These are phyloP conservation scores for Xylona heveae DNA, from an alignment of 495 filamentous ascomycete genomes.

Conservation along the genomic window DNA sequence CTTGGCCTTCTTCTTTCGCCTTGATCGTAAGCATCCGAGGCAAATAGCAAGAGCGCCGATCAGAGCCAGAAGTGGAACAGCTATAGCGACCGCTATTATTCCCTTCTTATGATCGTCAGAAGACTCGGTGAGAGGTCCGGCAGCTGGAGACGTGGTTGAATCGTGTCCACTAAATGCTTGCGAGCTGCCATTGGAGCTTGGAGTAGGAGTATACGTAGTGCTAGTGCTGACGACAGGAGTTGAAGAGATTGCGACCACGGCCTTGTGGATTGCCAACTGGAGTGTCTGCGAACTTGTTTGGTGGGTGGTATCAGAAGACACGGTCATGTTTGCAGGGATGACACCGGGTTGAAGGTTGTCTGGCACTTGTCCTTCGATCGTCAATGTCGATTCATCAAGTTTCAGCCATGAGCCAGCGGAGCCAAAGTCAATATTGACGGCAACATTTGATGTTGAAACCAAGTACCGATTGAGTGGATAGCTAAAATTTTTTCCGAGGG, in stretches of 20 bases:
- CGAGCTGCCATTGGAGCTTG: too few relatives aligned
- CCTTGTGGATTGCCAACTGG: conserved; percentile 22
- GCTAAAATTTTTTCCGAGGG: conserved; percentile 38
- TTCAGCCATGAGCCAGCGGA: conserved; percentile 40
- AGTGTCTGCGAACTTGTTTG: conserved; percentile 24
- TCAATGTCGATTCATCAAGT: conserved; percentile 33
- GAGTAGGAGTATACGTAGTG: too few relatives aligned
- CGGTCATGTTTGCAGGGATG: conserved; percentile 27
- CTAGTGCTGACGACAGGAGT: too few relatives aligned
- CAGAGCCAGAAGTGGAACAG: too few relatives aligned
- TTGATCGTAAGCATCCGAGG: too few relatives aligned
- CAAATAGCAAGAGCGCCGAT: too few relatives aligned
- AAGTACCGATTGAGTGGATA: conserved; percentile 39
- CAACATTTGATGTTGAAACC: conserved; percentile 25
- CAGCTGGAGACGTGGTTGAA: too few relatives aligned
- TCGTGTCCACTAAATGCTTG: too few relatives aligned
- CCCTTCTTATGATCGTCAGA: too few relatives aligned
- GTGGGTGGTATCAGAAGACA: conserved; percentile 21
- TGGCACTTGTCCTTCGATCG: conserved; percentile 44
- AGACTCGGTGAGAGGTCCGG: too few relatives aligned
- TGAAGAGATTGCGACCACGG: conserved; percentile 5
- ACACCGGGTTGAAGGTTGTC: conserved; percentile 17
- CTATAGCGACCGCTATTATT: too few relatives aligned
- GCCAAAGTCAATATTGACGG: conserved; percentile 30
- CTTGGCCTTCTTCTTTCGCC: conserved; percentile 15